Evolutionary conservation across 768 basidiomycete species (phyloP).

Genomic region (Rhodosporidiobolus sp.): DNA sequence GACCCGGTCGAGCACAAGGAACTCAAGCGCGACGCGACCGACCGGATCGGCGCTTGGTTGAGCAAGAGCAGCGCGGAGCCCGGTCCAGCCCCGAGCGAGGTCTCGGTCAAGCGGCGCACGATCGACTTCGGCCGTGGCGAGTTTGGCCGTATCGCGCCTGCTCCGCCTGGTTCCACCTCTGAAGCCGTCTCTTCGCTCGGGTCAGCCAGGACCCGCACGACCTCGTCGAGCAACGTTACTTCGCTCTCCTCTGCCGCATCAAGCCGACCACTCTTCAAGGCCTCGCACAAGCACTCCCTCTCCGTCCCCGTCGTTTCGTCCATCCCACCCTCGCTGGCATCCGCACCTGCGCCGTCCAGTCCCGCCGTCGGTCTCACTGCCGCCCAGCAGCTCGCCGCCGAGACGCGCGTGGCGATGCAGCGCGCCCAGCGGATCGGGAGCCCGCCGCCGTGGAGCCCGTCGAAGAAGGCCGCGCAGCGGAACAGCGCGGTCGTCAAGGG

Average conservation of each 20-base stretch:
- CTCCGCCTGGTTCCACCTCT: constrained; percentile 12
- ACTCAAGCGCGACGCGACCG: constrained; percentile 26
- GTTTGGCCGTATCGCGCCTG: constrained; percentile 7
- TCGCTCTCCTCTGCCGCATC: not conserved
- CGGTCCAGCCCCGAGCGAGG: too few relatives aligned
- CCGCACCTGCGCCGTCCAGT: not conserved
- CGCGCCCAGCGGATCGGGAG: not conserved
- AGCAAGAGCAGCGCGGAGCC: not conserved
- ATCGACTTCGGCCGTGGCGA: constrained; percentile 8
- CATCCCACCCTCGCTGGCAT: not conserved
- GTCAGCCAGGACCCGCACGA: too few relatives aligned
- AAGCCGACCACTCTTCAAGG: not conserved
- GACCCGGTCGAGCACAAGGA: constrained; percentile 15
- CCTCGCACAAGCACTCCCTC: constrained; percentile 3
- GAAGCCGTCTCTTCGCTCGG: not conserved
- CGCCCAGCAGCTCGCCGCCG: constrained; percentile 26
- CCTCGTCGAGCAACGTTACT: not conserved
- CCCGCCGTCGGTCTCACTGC: constrained; percentile 3
- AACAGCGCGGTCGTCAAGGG: constrained; percentile 4
- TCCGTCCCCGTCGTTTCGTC: not conserved
- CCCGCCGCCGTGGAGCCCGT: not conserved
- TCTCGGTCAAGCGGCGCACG: not conserved
- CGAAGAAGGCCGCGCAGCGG: not conserved
- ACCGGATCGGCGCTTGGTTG: constrained; percentile 24
- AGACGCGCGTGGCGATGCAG: constrained; percentile 6